These are phyloP conservation scores for Volutella citrinella DNA, from an alignment of 2,329 filamentous ascomycete species.

Conservation along the genomic window DNA sequence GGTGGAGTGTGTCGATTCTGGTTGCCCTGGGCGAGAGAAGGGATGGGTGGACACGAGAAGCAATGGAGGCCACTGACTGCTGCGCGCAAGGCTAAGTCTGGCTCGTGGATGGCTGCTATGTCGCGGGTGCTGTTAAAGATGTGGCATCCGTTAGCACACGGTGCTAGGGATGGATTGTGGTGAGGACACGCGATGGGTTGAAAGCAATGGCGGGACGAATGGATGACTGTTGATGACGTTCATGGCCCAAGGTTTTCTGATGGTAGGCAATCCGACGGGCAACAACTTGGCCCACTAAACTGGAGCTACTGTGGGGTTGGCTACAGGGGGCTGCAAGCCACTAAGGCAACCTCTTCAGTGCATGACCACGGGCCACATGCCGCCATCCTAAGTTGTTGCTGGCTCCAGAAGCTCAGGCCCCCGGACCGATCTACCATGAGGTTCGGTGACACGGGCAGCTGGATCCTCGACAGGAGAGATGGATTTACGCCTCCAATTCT, in stretches of 20 bases:
- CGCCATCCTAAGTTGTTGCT: no score
- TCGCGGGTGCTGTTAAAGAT: no score
- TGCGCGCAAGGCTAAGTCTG: no score
- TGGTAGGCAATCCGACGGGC: conserved; percentile 1
- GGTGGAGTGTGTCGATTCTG: conserved; percentile 4
- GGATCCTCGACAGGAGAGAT: no score
- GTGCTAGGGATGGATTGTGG: no score
- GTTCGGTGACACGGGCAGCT: no score
- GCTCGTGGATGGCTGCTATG: no score
- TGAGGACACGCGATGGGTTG: conserved; percentile 2
- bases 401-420: conserved; percentile 1
- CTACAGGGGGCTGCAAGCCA: conserved; percentile 10
- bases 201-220: conserved; percentile 6
- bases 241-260: conserved; percentile 13
- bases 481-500: no score
- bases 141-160: no score
- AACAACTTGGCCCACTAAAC: conserved; percentile 5
- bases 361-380: no score
- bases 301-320: conserved; percentile 12
- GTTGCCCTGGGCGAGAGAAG: not conserved
- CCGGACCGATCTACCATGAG: conserved; percentile 1
- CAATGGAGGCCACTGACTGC: no score
- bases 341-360: conserved; percentile 10
- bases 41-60: no score
- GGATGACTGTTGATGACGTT: conserved; percentile 23